Conservation (phyloP, 306 rosid genomes). For the Citrullus mucosospermus region DNA sequence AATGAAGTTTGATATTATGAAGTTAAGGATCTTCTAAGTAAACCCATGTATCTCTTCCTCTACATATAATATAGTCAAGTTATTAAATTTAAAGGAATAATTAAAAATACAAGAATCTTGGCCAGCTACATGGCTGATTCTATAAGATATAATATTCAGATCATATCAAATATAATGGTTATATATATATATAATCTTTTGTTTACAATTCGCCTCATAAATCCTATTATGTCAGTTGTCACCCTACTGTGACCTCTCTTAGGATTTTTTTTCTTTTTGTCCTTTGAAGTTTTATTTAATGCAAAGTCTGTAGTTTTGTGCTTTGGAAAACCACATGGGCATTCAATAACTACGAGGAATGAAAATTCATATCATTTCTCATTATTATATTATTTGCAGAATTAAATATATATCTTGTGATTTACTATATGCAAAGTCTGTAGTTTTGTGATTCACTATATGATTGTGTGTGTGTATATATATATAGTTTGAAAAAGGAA, state of each 20-base stretch:
- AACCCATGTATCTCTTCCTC: background rate
- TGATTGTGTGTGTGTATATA: too few relatives aligned
- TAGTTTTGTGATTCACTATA: too few relatives aligned
- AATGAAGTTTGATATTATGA: background rate
- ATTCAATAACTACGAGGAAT: background rate
- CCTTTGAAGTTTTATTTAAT: background rate
- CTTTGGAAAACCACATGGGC: background rate
- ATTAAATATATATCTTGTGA: background rate
- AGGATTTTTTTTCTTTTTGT: background rate
- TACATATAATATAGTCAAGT: background rate
- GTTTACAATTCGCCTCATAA: background rate
- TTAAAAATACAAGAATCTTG: background rate
- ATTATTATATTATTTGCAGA: background rate
- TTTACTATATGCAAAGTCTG: background rate
- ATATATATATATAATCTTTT: background rate
- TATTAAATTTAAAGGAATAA: background rate
- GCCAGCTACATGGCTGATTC: slow-evolving; percentile 6
- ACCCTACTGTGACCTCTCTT: background rate
- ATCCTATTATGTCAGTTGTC: slow-evolving; percentile 6
- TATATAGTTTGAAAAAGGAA: too few relatives aligned
- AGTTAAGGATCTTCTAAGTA: background rate
- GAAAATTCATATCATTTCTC: background rate
- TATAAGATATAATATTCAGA: background rate
- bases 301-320: background rate
- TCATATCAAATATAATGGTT: background rate